Evolutionary conservation across 768 basidiomycete species (phyloP).

Genomic region (Pleurotus ostreatus): DNA sequence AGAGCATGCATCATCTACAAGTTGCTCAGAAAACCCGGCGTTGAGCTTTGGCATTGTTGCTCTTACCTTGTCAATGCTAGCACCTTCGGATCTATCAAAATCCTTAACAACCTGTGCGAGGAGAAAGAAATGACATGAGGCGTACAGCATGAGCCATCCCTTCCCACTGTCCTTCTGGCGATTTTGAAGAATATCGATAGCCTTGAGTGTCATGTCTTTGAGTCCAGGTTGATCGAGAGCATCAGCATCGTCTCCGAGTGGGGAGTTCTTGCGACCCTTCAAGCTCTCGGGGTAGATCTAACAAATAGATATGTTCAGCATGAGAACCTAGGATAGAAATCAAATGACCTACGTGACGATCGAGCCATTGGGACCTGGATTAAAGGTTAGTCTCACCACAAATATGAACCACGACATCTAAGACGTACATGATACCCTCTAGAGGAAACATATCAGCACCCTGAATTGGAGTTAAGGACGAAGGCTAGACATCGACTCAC

Average conservation of each 20-base stretch:
- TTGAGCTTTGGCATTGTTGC: neutral
- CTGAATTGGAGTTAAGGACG: neutral
- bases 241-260: constrained; percentile 37
- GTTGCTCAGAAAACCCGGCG: neutral
- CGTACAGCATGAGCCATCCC: constrained; percentile 44
- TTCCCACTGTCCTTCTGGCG: constrained; percentile 25
- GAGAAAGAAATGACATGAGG: neutral
- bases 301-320: neutral
- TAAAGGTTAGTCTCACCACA: neutral
- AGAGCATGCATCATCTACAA: constrained; percentile 41
- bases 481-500: constrained; percentile 15
- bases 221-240: constrained; percentile 40
- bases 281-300: constrained; percentile 33
- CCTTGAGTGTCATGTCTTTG: constrained; percentile 45
- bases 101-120: neutral
- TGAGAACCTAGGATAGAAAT: neutral
- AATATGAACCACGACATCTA: neutral
- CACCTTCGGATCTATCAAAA: constrained; percentile 33
- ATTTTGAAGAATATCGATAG: constrained; percentile 38
- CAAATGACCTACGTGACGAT: constrained; percentile 25
- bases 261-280: constrained; percentile 31
- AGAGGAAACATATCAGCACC: neutral
- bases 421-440: neutral
- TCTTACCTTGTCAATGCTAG: constrained; percentile 34
- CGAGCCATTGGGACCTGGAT: constrained; percentile 38